phyloP scores from a whole-genome alignment of 331 rosid genomes.

The Prunus yedoensis region DNA sequence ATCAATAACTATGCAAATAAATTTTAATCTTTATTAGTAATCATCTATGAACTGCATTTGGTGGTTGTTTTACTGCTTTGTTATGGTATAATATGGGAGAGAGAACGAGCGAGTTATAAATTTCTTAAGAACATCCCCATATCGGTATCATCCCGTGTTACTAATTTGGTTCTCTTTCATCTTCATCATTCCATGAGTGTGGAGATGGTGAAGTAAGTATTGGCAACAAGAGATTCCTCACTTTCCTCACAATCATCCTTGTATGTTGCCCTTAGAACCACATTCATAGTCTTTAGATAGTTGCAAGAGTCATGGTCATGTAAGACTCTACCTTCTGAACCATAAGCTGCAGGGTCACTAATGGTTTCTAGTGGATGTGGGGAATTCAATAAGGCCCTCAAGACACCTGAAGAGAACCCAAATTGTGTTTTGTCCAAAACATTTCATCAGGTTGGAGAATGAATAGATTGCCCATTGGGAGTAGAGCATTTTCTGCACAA shows the following conservation, averaged over 20 bases:
- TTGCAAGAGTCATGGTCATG: constrained; percentile 71
- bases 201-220: constrained; percentile 46
- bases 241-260: constrained; percentile 28
- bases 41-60: background rate
- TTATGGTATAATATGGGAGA: background rate
- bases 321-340: constrained; percentile 63
- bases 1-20: background rate
- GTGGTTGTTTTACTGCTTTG: background rate
- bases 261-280: constrained; percentile 39
- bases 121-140: background rate
- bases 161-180: constrained; percentile 26
- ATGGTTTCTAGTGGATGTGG: constrained; percentile 77
- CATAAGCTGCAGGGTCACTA: constrained; percentile 68
- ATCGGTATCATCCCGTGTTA: background rate
- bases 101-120: background rate
- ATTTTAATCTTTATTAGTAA: background rate
- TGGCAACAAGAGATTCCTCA: constrained; percentile 46
- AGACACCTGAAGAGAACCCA: constrained; percentile 47
- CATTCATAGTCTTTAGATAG: constrained; percentile 59
- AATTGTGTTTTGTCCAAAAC: constrained; percentile 40
- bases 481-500: constrained; percentile 59
- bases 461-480: constrained; percentile 67
- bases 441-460: constrained; percentile 72
- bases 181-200: constrained; percentile 37
- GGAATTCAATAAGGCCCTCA: constrained; percentile 49